Evolutionary conservation across 169 alveolate genomes (phyloP), one percentile per base, ranked within the genome.

Genomic region (Miamiensis avidus): DNA sequence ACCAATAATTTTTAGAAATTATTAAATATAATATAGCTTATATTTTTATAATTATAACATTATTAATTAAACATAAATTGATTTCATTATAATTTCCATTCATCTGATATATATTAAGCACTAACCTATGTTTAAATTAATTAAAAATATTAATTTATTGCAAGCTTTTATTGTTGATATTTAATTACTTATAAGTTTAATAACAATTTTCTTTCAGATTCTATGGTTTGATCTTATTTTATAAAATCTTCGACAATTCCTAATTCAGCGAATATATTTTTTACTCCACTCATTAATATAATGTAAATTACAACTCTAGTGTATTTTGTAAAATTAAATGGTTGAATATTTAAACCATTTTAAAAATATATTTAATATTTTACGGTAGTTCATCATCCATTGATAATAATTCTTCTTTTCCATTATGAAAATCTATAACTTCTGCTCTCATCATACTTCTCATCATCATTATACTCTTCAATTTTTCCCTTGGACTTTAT

Each of bases 401-500:
- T 16, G 64, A 34, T 25, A 76, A 33, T n/a, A 79, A 25, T 79
- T 79, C 84, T 79, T 79, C 84, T 64, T 65, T 29, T 1, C 84
- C 75, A 34, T 34, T 29, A 79, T 79, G 84, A 29, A 79, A 79
- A 79, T 79, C 84, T 0, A 79, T 34, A 6, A 79, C 84, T 27
- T 33, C 74, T 0, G 84, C 81, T 34, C 78, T 85, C 34, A 85
- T 34, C 31, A 85, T 79, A 15, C 85, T 76, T 31, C 83, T 81
- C 89, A 85, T 85, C 86, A 85, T 78, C 78, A 78, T 72, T 28
- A 81, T 78, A 34, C 86, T 78, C 64, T 81, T 85, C 28, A 85
- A 75, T 31, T 85, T 85, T 79, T 85, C 89, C 74, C 89, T 85
- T 16, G 89, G 89, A 73, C 73, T 77, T 49, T 64, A 34, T 65